Conservation (phyloP, 768 basidiomycete species). For the Termitomyces sp. region DNA sequence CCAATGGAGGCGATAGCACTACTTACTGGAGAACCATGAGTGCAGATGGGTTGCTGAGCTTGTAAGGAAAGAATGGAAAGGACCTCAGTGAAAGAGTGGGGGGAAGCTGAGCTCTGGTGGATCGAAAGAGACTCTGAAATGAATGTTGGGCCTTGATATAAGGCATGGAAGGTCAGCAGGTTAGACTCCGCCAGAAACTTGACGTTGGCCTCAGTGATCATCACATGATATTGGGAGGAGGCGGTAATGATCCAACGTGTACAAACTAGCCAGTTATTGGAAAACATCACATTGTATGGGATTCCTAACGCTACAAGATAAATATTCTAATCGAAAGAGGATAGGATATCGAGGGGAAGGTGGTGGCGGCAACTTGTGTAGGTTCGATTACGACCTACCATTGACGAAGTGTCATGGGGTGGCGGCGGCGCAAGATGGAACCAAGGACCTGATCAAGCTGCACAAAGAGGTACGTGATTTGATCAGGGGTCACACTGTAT, state of each 20-base stretch:
- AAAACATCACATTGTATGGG: slow-evolving; percentile 6
- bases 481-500: background rate
- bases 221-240: slow-evolving; percentile 19
- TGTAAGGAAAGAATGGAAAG: slow-evolving; percentile 13
- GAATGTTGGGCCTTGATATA: slow-evolving; percentile 16
- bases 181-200: slow-evolving; percentile 18
- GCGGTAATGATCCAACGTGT: no score
- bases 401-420: background rate
- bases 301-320: slow-evolving; percentile 10
- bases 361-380: background rate
- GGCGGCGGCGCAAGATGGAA: background rate
- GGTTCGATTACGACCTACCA: slow-evolving; percentile 7
- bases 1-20: background rate
- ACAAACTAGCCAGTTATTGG: no score
- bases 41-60: background rate
- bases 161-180: slow-evolving; percentile 8
- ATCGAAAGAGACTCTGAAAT: slow-evolving; percentile 3
- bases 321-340: slow-evolving; percentile 1
- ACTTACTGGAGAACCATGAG: slow-evolving; percentile 18
- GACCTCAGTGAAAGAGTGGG: slow-evolving; percentile 15
- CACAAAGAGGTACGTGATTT: background rate
- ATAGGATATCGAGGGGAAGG: slow-evolving; percentile 1
- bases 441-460: slow-evolving; percentile 2
- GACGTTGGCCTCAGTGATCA: slow-evolving; percentile 8
- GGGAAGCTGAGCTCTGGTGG: slow-evolving; percentile 9